Conservation (phyloP, 768 basidiomycete species). For the Rickenella mellea region DNA sequence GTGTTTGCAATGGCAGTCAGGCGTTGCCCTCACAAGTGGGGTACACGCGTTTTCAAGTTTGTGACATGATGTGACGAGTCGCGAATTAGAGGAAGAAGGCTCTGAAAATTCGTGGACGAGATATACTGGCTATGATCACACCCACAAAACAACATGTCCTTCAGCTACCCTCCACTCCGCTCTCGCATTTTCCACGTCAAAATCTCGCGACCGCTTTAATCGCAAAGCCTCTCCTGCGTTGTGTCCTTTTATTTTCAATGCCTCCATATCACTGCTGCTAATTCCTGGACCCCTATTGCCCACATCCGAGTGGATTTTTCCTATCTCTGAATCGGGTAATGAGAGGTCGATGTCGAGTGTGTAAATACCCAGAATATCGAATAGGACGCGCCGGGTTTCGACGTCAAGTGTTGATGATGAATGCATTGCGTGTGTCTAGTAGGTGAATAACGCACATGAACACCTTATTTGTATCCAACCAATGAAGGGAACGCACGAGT, state of each 20-base stretch:
- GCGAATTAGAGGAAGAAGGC: too few species aligned
- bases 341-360: conserved; percentile 49
- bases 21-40: too few species aligned
- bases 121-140: too few species aligned
- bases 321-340: conserved; percentile 46
- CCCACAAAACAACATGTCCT: conserved; percentile 35
- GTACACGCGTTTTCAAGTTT: too few species aligned
- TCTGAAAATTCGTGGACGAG: too few species aligned
- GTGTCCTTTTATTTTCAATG: background rate
- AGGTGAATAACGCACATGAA: conserved; percentile 1
- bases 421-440: conserved; percentile 38
- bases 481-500: conserved; percentile 34
- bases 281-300: too few species aligned
- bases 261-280: background rate
- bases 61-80: too few species aligned
- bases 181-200: conserved; percentile 51
- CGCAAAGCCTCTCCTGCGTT: conserved; percentile 26
- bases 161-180: conserved; percentile 64
- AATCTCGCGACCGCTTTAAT: conserved; percentile 47
- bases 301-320: background rate
- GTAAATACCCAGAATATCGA: conserved; percentile 39
- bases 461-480: too few species aligned
- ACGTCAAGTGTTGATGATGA: conserved; percentile 48
- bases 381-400: conserved; percentile 48
- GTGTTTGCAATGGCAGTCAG: too few species aligned